These are phyloP conservation scores for Ephemerocybe angulata DNA, from an alignment of 768 basidiomycete species.

Conservation along the genomic window DNA sequence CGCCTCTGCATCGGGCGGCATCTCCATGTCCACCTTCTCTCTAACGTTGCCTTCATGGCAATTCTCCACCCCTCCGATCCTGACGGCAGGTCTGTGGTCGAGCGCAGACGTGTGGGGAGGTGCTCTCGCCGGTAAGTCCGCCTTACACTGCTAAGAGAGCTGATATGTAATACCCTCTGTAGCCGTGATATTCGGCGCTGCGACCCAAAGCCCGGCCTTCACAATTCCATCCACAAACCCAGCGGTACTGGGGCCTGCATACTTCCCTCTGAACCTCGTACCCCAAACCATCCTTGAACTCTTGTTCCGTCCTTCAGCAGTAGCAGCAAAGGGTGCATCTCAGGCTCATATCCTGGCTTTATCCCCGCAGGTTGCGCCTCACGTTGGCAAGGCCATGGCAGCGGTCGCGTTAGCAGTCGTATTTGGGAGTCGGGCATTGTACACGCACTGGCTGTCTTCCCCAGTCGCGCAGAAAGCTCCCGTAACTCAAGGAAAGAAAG, in stretches of 20 bases:
- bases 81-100: slow-evolving; percentile 35
- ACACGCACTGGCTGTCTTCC: slow-evolving; percentile 30
- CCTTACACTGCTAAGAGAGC: neutral
- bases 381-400: slow-evolving; percentile 32
- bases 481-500: too few relatives aligned
- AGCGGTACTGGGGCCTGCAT: slow-evolving; percentile 12
- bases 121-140: slow-evolving; percentile 36
- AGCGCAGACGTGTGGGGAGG: slow-evolving; percentile 54
- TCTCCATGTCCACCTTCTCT: slow-evolving; percentile 40
- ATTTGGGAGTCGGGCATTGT: slow-evolving; percentile 33
- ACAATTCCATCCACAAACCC: slow-evolving; percentile 6
- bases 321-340: neutral
- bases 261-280: slow-evolving; percentile 19
- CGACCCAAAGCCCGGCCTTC: slow-evolving; percentile 31
- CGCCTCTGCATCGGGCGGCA: slow-evolving; percentile 44
- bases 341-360: neutral
- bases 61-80: slow-evolving; percentile 42
- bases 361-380: slow-evolving; percentile 17
- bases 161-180: neutral
- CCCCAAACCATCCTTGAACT: slow-evolving; percentile 9
- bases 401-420: slow-evolving; percentile 28
- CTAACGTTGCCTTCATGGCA: slow-evolving; percentile 44
- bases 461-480: too few relatives aligned
- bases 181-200: slow-evolving; percentile 31
- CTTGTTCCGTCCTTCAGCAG: slow-evolving; percentile 8